Base-by-base conservation (phyloP, 768 basidiomycete genomes). In the Tricholoma matsutake region DNA sequence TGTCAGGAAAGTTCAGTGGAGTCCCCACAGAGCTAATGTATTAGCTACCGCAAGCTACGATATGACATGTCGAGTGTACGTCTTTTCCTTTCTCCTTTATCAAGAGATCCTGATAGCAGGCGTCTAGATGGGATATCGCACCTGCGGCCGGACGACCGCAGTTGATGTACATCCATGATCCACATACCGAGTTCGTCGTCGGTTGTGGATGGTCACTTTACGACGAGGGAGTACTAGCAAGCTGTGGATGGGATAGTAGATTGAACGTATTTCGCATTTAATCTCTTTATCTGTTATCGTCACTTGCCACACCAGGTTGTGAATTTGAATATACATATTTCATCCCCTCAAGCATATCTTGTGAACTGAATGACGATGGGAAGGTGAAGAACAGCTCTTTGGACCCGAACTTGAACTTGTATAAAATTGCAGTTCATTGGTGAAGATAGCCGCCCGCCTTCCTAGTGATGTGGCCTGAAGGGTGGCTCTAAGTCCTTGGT, bases 101-200 rank as follows among this genome's bases (percentile, higher is more conserved):
- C 13, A 16, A n/a, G 11, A 8, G 45, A 34, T 53, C 28, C 55
- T 56, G 22, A 64, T 14, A 28, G 31, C 13, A 51, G 59, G 41
- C 22, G 59, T 57, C 37, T 61, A 91, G 93, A 65, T 95, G 93
- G 93, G 84, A 85, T 62, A 88, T 87, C n/a, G 77, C 74, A 51
- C 83, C 87, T 9, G 66, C 72, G 1, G 72, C 80, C 25, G 79
- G 79, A 25, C 77, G 82, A 57, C 73, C 79, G 2, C 81, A 86
- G 61, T 70, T 90, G 54, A 70, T 89, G 61, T 73, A 87, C 61
- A 88, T 94, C 34, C 89, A 97, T 69, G 89, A 94, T 69, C 79
- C 86, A 6, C 96, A 98, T 70, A 96, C 92, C 1, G 96, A 98
- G 75, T 98, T 98, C 73, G 94, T 96, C 22, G 91, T 91, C 43